Evolutionary conservation across 768 basidiomycete species (phyloP).

Genomic region (Tulasnella sp.): DNA sequence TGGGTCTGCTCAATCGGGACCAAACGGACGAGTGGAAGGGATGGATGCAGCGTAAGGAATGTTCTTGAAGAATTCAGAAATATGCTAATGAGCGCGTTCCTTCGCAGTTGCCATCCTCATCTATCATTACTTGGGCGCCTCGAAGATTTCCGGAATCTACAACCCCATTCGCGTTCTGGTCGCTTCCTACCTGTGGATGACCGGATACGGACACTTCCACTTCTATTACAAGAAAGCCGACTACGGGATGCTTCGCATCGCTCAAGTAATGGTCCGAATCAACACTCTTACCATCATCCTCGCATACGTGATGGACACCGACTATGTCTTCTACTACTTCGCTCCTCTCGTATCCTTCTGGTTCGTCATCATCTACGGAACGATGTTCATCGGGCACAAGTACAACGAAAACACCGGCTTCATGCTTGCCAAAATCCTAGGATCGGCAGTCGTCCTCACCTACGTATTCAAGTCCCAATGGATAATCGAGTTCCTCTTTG

Average conservation of each 20-base stretch:
- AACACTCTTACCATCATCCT: slow-evolving; percentile 79
- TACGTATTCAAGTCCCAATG: slow-evolving; percentile 60
- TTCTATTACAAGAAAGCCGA: slow-evolving; percentile 89
- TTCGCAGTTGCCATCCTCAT: slow-evolving; percentile 81
- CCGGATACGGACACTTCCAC: slow-evolving; percentile 84
- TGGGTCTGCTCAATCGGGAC: slow-evolving; percentile 84
- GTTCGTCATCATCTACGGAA: slow-evolving; percentile 81
- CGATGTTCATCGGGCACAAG: slow-evolving; percentile 64
- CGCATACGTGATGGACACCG: slow-evolving; percentile 86
- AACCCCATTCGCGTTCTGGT: slow-evolving; percentile 86
- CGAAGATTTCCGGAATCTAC: slow-evolving; percentile 87
- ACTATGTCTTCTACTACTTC: slow-evolving; percentile 89
- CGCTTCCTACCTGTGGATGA: slow-evolving; percentile 88
- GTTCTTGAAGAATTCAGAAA: neutral
- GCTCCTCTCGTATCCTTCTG: slow-evolving; percentile 86
- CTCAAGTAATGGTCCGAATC: slow-evolving; percentile 73
- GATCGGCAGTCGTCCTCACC: slow-evolving; percentile 61
- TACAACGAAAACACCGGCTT: slow-evolving; percentile 68
- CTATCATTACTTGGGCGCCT: slow-evolving; percentile 89
- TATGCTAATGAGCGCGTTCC: neutral
- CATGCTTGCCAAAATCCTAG: slow-evolving; percentile 63
- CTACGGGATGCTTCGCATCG: slow-evolving; percentile 72
- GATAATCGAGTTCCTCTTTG: slow-evolving; percentile 62
- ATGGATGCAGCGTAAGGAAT: slow-evolving; percentile 88
- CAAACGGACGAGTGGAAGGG: slow-evolving; percentile 98